Evolutionary conservation across 305 asterid species (phyloP).

Genomic region (Fraxinus xanthoxyloides): DNA sequence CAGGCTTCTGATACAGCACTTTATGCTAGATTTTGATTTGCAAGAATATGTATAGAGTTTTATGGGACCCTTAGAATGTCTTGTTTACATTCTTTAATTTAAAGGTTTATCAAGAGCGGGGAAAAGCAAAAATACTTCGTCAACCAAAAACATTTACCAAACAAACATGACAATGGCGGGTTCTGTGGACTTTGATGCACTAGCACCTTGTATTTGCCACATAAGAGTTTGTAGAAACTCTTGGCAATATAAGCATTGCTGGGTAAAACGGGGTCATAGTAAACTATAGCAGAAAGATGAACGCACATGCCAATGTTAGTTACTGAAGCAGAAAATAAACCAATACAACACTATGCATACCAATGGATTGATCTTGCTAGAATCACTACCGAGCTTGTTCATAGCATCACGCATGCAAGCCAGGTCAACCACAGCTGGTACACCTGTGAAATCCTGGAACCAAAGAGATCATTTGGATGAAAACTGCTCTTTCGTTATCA

Average conservation of each 20-base stretch:
- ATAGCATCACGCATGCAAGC: slow-evolving; percentile 99
- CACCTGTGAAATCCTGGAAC: slow-evolving; percentile 88
- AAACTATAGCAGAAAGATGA: neutral
- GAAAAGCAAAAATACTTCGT: neutral
- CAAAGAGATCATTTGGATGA: neutral
- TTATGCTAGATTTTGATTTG: neutral
- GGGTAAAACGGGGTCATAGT: neutral
- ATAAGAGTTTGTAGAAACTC: neutral
- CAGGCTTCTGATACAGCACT: neutral
- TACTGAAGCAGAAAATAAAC: neutral
- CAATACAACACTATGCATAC: slow-evolving; percentile 35
- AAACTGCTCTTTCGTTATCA: neutral
- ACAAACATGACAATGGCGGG: neutral
- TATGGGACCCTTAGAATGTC: neutral
- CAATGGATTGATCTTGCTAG: slow-evolving; percentile 92
- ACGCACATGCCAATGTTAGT: neutral
- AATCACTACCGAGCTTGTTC: slow-evolving; percentile 84
- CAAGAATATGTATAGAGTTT: neutral
- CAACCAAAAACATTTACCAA: neutral
- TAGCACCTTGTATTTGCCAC: neutral
- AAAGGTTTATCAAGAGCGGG: neutral
- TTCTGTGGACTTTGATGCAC: neutral
- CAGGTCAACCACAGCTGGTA: slow-evolving; percentile 89
- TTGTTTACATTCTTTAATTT: neutral
- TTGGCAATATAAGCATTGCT: neutral